A percentile compares a stretch with the other conserved stretches of the same genome.
Evolutionary conservation across 192 early-diverging fungal genomes (phyloP).

Genomic region (Geranomyces michiganensis): DNA sequence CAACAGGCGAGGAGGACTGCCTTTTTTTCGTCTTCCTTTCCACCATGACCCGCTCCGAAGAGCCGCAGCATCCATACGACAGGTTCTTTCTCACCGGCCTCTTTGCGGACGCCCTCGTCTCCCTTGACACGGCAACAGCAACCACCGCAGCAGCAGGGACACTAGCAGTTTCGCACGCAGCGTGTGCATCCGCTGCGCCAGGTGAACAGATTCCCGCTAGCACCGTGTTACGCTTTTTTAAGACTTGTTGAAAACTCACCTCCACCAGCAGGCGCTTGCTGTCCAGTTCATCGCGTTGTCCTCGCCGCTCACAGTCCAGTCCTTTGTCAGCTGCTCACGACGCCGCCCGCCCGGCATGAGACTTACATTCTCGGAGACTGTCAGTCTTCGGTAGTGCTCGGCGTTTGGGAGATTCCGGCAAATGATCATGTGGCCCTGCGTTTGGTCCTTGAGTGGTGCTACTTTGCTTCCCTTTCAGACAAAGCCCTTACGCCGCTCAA

Average conservation of each 20-base stretch:
- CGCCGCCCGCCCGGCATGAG: conserved; percentile 3
- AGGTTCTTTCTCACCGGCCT: conserved; percentile 31
- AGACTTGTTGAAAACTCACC: not conserved
- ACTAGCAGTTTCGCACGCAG: not conserved
- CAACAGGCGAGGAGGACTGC: no score
- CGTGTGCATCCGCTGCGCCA: not conserved
- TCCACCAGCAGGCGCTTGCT: not conserved
- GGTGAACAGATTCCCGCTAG: not conserved
- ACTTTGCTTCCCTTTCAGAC: conserved; percentile 16
- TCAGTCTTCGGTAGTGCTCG: not conserved
- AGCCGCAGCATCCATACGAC: conserved; percentile 9
- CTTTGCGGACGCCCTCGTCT: conserved; percentile 25
- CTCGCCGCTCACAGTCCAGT: conserved; percentile 21
- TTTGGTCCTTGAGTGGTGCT: conserved; percentile 32
- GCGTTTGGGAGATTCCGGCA: conserved; percentile 2
- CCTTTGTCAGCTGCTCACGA: conserved; percentile 15
- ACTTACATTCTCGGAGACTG: not conserved
- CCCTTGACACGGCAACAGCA: not conserved
- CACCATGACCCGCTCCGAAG: not conserved
- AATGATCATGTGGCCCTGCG: conserved; percentile 9
- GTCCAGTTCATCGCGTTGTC: conserved; percentile 27
- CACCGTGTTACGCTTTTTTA: not conserved
- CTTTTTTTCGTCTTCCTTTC: no score
- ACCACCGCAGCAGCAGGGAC: not conserved
- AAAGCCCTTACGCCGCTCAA: conserved; percentile 7